Base-by-base conservation (phyloP, 148 eudicot genomes). In the Rhododendron kiyosumense region DNA sequence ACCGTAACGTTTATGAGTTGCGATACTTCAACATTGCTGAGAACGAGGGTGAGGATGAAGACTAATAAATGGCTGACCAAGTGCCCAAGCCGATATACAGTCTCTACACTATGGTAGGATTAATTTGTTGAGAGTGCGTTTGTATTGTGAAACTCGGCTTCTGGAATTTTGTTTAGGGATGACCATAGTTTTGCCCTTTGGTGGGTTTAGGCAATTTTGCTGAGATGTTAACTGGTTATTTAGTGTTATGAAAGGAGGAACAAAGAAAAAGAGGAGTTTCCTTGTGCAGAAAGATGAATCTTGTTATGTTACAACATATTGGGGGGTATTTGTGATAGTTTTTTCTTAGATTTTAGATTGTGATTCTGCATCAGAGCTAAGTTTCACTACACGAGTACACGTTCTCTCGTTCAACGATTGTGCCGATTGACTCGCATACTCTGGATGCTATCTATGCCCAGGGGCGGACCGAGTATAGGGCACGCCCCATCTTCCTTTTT, bases 1-100 rank as follows among this genome's bases (percentile, higher is more conserved):
- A 92, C 76, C 90, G 90, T 12, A 92, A 87, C 67, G 89, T 91
- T 6, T 92, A 92, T 9, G 94, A 92, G 84, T 85, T 92, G 67
- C 85, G 94, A 88, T 92, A 91, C 92, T 92, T 92, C 92, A 92
- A 92, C 91, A 92, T 92, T 78, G 94, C 94, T 52, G 94, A 92
- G 89, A 92, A 92, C 41, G 94, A 92, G 86, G 93, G 89, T 0
- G 93, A 92, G 87, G 93, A 92, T 38, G 87, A 85, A 36, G 65
- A 78, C n/a, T 86, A 41, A 59, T 86, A 41, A 59, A 61, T 65
- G 9, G 32, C 85, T 1, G 34, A 17, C 84, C 26, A 43, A 61
- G 61, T 7, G 13, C 17, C 57, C 84, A 32, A 15, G 30, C 30
- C 69, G 24, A 10, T 61, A 36, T 9, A 24, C 34, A 14, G 7